A percentile compares a stretch with the other conserved stretches of the same genome.
Evolutionary conservation across 106 monocot species (phyloP).

Genomic region (Platanthera guangdongensis): DNA sequence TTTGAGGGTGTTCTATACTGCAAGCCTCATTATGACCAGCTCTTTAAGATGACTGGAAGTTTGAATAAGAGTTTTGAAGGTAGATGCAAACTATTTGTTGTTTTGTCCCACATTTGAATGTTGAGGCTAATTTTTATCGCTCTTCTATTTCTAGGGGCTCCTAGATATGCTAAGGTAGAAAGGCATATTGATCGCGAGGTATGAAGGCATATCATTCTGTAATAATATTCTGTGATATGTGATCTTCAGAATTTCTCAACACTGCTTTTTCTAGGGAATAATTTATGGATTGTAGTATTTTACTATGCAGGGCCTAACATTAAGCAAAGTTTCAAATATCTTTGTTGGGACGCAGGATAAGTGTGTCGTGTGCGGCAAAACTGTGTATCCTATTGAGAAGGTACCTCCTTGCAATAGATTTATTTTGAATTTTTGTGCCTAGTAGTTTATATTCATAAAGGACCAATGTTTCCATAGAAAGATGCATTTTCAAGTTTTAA

Average conservation of each 20-base stretch:
- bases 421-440: background rate
- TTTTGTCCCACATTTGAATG: background rate
- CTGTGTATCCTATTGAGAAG: conserved; percentile 72
- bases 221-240: background rate
- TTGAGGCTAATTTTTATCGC: background rate
- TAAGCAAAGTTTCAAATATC: conserved; percentile 33
- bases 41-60: conserved; percentile 63
- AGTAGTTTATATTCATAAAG: background rate
- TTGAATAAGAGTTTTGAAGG: conserved; percentile 77
- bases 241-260: background rate
- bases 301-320: conserved; percentile 18
- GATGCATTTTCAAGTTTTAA: background rate
- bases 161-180: conserved; percentile 25
- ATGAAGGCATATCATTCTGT: background rate
- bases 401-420: conserved; percentile 7
- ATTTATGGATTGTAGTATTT: conserved; percentile 5
- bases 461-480: background rate
- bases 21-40: conserved; percentile 78
- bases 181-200: conserved; percentile 37
- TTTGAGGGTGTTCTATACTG: conserved; percentile 69
- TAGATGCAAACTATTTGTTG: background rate
- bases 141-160: conserved; percentile 19
- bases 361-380: conserved; percentile 55
- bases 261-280: background rate
- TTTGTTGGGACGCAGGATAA: conserved; percentile 71